Conservation (phyloP, 1,139 yeast genomes). For the Yamadazyma diddensiae region DNA sequence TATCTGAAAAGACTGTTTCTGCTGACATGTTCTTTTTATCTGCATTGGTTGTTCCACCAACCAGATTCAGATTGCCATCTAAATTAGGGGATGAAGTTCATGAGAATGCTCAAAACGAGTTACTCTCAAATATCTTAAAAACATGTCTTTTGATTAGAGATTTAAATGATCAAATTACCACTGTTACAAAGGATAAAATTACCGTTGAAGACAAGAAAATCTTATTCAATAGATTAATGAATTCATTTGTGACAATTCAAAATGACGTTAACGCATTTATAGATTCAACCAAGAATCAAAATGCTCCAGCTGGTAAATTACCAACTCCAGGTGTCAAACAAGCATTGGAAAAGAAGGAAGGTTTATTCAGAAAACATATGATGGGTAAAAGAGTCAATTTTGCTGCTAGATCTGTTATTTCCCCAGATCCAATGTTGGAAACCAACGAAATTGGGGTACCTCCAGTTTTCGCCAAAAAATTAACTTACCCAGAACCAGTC, state of each 20-base stretch:
- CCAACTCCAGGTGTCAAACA: slow-evolving; percentile 96
- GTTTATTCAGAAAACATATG: slow-evolving; percentile 97
- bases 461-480: slow-evolving; percentile 92
- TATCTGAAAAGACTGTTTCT: slow-evolving; percentile 39
- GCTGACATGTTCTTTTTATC: slow-evolving; percentile 93
- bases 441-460: slow-evolving; percentile 99
- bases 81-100: slow-evolving; percentile 95
- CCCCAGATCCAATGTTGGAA: slow-evolving; percentile 98
- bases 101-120: slow-evolving; percentile 90
- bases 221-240: slow-evolving; percentile 87
- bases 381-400: slow-evolving; percentile 99
- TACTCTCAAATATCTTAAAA: slow-evolving; percentile 73
- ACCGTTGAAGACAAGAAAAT: slow-evolving; percentile 64
- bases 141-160: slow-evolving; percentile 84
- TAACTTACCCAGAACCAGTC: slow-evolving; percentile 98
- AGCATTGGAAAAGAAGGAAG: slow-evolving; percentile 97
- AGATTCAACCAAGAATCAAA: slow-evolving; percentile 86
- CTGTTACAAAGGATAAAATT: slow-evolving; percentile 58
- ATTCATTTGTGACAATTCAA: slow-evolving; percentile 90
- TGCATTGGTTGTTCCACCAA: slow-evolving; percentile 89
- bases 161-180: slow-evolving; percentile 73
- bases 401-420: slow-evolving; percentile 98
- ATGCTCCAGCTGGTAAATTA: slow-evolving; percentile 60
- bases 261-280: slow-evolving; percentile 93
- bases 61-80: slow-evolving; percentile 95